phyloP scores from a whole-genome alignment of 78 protist species.

The Dictyostelium firmibasis region DNA sequence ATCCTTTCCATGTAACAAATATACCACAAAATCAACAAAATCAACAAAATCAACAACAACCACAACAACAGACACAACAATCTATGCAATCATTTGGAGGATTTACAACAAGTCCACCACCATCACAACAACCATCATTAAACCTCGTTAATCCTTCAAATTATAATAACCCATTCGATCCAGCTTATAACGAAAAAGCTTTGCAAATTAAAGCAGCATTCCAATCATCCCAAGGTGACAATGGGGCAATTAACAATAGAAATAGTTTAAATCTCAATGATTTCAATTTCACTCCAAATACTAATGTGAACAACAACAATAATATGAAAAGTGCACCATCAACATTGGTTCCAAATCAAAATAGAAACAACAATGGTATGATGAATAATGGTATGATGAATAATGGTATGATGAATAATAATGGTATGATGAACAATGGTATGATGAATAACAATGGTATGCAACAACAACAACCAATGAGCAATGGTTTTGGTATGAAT shows the following conservation, averaged over 20 bases:
- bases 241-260: background rate
- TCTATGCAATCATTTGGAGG: background rate
- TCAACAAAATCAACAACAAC: background rate
- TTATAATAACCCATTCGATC: constrained; percentile 48
- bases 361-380: background rate
- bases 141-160: background rate
- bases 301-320: background rate
- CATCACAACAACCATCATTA: background rate
- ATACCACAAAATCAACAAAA: background rate
- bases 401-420: background rate
- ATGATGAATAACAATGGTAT: background rate
- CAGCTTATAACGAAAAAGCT: constrained; percentile 55
- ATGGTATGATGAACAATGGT: background rate
- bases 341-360: background rate
- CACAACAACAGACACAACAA: background rate
- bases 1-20: constrained; percentile 36
- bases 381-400: background rate
- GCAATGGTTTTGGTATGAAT: background rate
- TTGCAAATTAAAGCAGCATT: constrained; percentile 74
- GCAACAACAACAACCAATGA: background rate
- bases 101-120: background rate
- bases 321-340: background rate
- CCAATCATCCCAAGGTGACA: constrained; percentile 17
- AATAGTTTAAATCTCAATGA: background rate
- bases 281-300: background rate